Evolutionary conservation across 106 monocot genomes (phyloP).

Genomic region (Vanilla planifolia): DNA sequence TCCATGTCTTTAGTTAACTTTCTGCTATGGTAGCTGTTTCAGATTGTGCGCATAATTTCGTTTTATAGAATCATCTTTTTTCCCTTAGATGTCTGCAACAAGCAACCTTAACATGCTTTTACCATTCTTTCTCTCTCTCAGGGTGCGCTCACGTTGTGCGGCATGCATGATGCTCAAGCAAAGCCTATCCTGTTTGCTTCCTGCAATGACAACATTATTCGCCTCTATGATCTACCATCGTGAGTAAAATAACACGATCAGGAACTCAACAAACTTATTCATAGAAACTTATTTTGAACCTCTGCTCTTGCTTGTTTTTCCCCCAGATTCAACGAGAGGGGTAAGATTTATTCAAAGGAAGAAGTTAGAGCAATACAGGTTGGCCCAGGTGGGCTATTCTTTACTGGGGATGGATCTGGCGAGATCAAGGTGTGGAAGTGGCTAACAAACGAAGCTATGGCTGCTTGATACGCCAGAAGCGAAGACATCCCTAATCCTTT

Average conservation of each 20-base stretch:
- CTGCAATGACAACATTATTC: constrained; percentile 64
- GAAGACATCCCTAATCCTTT: too few species aligned
- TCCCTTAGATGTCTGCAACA: too few species aligned
- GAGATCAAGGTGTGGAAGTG: constrained; percentile 88
- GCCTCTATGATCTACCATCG: constrained; percentile 89
- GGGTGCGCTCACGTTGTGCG: constrained; percentile 62
- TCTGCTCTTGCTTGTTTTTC: neutral
- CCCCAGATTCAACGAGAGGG: constrained; percentile 72
- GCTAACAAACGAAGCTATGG: constrained; percentile 14
- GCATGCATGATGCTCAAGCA: constrained; percentile 73
- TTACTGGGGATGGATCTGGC: constrained; percentile 77
- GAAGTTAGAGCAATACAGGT: constrained; percentile 64
- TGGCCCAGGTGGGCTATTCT: constrained; percentile 80
- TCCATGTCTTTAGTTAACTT: too few species aligned
- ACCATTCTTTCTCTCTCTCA: too few species aligned
- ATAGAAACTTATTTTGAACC: neutral
- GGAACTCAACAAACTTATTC: too few species aligned
- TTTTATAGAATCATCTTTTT: too few species aligned
- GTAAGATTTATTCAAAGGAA: constrained; percentile 70
- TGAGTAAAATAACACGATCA: constrained; percentile 26
- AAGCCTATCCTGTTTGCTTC: constrained; percentile 73
- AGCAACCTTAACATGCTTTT: too few species aligned
- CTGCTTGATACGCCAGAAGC: too few species aligned
- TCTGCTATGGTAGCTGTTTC: too few species aligned
- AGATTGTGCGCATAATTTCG: too few species aligned